Evolutionary conservation across 495 filamentous ascomycete genomes (phyloP), one percentile per base, ranked within the genome.

Genomic region (Barbatosphaeria neglecta): DNA sequence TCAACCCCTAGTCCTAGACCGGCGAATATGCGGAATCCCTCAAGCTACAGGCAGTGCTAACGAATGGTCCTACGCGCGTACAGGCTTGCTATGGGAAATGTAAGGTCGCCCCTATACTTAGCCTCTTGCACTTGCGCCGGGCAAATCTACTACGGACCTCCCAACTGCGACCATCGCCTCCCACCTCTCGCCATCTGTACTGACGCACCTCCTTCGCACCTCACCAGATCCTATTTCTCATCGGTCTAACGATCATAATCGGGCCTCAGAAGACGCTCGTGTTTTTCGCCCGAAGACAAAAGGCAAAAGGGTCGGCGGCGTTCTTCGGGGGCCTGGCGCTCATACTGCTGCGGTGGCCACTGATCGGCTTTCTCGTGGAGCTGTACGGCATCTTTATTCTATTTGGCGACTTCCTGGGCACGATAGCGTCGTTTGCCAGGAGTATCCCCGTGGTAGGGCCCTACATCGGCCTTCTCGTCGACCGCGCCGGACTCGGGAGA

Each of bases 361-460:
- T 97, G 17, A 77, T 87, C 44, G 92, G 92, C 25, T 97, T 98
- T 65, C 48, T 82, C 33, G 79, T 96, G 49, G 92, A 98, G 68
- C 66, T 89, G 7, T 97, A 95, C 65, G 92, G 92, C 22, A 86
- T 97, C 28, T 75, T 94, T 53, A 78, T 94, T 22, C 72, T 98
- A 39, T 98, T 98, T 69, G 90, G 90, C 18, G 92, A 98, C 61
- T 95, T 96, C 64, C 75, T 95, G 33, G 80, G 86, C n/a, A 95
- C 90, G 13, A 87, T 96, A 48, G 83, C 82, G 0, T 78, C 86
- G 45, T 95, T 97, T 60, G 83, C 84, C 20, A 79, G 82, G 28
- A 88, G 85, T 57, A 66, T 95, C 15, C 92, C 92, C 0, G 78
- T 96, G 11, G 69, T 96, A 9, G 89, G 89, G 19, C 84, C 87